Evolutionary conservation across 179 eudicot species (phyloP).

Genomic region (Silene coronaria): DNA sequence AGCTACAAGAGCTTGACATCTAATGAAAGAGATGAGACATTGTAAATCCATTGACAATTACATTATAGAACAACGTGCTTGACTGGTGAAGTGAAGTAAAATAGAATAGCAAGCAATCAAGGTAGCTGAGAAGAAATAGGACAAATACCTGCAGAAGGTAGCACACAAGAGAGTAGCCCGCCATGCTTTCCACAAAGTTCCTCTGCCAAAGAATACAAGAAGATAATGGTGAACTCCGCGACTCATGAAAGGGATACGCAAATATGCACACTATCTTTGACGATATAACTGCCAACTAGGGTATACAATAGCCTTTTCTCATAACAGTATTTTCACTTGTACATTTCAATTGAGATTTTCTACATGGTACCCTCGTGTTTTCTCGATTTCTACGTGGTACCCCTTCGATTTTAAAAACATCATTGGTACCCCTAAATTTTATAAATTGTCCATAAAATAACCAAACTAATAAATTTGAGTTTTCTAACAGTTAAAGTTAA

Average conservation of each 20-base stretch:
- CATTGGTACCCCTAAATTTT: too few species aligned
- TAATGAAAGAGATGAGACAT: neutral
- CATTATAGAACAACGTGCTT: neutral
- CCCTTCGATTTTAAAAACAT: too few species aligned
- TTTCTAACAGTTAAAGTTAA: too few species aligned
- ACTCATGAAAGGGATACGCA: neutral
- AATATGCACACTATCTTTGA: neutral
- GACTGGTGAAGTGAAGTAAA: neutral
- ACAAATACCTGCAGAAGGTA: constrained; percentile 80
- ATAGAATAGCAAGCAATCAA: neutral
- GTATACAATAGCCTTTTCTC: neutral
- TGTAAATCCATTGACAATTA: neutral
- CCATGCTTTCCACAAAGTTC: constrained; percentile 99
- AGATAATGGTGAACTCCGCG: constrained; percentile 3
- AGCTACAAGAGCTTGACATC: neutral
- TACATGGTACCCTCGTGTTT: too few species aligned
- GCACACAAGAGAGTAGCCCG: constrained; percentile 98
- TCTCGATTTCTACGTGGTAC: too few species aligned
- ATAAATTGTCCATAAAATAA: too few species aligned
- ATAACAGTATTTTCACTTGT: neutral
- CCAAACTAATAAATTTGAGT: too few species aligned
- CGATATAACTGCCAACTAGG: neutral
- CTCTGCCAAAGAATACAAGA: constrained; percentile 50
- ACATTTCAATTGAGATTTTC: too few species aligned
- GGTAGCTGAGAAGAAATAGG: neutral